Conservation (phyloP, 345 rosid genomes). For the Lepidium aucheri region DNA sequence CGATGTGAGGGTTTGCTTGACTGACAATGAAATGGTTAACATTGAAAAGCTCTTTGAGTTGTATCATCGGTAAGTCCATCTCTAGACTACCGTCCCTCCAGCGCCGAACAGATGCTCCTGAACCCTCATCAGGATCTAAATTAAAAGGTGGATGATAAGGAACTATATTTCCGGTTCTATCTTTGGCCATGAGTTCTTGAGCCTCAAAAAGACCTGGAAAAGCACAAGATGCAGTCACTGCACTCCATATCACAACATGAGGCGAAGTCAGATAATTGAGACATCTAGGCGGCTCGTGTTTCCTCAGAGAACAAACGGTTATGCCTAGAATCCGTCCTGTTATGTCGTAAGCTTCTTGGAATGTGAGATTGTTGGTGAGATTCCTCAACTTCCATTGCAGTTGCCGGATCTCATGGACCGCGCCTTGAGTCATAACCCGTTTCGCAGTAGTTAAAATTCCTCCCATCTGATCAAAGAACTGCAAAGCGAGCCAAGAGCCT, state of each 20-base stretch:
- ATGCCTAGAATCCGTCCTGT: conserved; percentile 92
- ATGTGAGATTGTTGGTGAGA: conserved; percentile 91
- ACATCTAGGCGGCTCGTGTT: conserved; percentile 96
- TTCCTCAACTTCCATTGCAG: conserved; percentile 87
- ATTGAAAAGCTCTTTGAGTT: conserved; percentile 88
- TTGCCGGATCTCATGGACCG: conserved; percentile 84
- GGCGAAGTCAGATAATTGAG: conserved; percentile 94
- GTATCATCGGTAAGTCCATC: conserved; percentile 96
- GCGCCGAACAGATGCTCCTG: conserved; percentile 50
- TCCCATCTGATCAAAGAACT: conserved; percentile 90
- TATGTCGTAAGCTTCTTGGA: conserved; percentile 96
- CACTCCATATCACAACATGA: conserved; percentile 98
- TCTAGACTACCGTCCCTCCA: conserved; percentile 99
- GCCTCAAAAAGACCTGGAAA: conserved; percentile 98
- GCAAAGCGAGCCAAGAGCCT: conserved; percentile 72
- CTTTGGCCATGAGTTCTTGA: conserved; percentile 98
- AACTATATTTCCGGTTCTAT: conserved; percentile 87
- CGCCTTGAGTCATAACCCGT: conserved; percentile 87
- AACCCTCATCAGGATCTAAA: conserved; percentile 64
- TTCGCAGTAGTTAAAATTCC: conserved; percentile 74
- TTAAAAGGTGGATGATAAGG: conserved; percentile 92
- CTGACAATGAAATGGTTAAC: conserved; percentile 96
- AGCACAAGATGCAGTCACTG: conserved; percentile 98
- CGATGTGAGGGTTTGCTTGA: conserved; percentile 95
- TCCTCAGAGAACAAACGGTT: conserved; percentile 94